Evolutionary conservation across 2,329 filamentous ascomycete species (phyloP).

Genomic region (Epichloe gansuensis): DNA sequence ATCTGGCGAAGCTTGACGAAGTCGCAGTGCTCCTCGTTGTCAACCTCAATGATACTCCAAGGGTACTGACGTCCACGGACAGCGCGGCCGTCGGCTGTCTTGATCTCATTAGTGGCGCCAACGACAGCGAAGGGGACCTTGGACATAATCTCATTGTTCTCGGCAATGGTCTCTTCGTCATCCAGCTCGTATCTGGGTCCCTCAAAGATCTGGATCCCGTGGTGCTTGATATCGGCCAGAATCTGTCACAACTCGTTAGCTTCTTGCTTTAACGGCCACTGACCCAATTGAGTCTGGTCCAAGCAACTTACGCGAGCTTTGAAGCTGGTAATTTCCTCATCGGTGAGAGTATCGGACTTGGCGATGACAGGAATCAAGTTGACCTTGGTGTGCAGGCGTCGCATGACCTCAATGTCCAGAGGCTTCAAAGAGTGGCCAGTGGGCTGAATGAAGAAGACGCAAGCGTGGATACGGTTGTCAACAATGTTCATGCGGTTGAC

Average conservation of each 20-base stretch:
- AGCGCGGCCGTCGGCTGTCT: conserved; percentile 81
- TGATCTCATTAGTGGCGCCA: conserved; percentile 90
- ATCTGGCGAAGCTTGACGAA: conserved; percentile 99
- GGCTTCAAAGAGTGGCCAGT: conserved; percentile 98
- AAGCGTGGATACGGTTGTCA: conserved; percentile 97
- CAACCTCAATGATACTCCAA: conserved; percentile 97
- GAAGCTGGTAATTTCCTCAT: conserved; percentile 89
- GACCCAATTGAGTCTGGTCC: background rate
- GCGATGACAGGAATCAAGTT: conserved; percentile 98
- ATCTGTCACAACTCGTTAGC: conserved; percentile 46
- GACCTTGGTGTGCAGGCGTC: conserved; percentile 98
- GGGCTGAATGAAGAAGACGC: conserved; percentile 99
- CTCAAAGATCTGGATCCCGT: conserved; percentile 98
- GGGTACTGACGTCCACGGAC: conserved; percentile 93
- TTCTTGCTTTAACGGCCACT: background rate
- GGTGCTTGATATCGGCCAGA: conserved; percentile 88
- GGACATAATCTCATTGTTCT: conserved; percentile 99
- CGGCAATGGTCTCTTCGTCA: conserved; percentile 97
- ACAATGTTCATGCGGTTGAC: conserved; percentile 99
- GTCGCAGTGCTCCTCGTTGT: conserved; percentile 99
- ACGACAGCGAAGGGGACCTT: conserved; percentile 98
- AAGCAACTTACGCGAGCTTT: conserved; percentile 73
- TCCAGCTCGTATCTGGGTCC: conserved; percentile 96
- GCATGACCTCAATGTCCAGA: conserved; percentile 98
- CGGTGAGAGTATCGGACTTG: conserved; percentile 94